Percentiles rank a stretch among this genome's conserved stretches.
phyloP scores from a whole-genome alignment of 2,329 filamentous ascomycete species.

The Chrysoporthe puriensis region DNA sequence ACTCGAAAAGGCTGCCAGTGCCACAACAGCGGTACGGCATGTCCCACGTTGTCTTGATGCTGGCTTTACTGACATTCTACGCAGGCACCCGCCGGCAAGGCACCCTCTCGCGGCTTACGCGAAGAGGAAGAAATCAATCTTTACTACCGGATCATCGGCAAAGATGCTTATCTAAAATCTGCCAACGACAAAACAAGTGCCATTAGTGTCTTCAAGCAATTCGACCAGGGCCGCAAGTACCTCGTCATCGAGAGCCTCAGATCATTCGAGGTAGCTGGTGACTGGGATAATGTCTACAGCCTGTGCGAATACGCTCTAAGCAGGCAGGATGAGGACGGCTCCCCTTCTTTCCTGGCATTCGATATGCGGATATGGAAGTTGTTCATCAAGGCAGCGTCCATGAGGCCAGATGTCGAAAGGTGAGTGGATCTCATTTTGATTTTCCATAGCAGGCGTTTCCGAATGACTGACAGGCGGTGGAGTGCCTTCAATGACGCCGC shows the following conservation, averaged over 20 bases:
- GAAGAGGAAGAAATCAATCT: constrained; percentile 56
- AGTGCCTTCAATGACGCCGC: constrained; percentile 38
- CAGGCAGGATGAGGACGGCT: constrained; percentile 41
- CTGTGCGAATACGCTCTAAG: constrained; percentile 50
- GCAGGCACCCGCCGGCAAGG: constrained; percentile 16
- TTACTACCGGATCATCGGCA: constrained; percentile 51
- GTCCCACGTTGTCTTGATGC: too few species aligned
- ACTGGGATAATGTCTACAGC: constrained; percentile 49
- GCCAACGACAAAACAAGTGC: constrained; percentile 32
- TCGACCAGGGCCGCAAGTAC: constrained; percentile 52
- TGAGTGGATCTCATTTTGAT: constrained; percentile 22
- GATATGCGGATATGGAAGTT: constrained; percentile 45
- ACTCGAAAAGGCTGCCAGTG: constrained; percentile 53
- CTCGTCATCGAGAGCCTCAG: constrained; percentile 47
- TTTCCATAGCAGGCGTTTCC: constrained; percentile 8
- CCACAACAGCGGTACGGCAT: constrained; percentile 46
- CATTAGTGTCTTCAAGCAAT: constrained; percentile 49
- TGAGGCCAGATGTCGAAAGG: constrained; percentile 34
- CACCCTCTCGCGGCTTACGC: constrained; percentile 41
- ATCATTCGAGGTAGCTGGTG: constrained; percentile 42
- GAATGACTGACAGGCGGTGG: background rate
- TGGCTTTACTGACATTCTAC: background rate
- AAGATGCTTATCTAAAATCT: constrained; percentile 47
- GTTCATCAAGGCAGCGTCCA: constrained; percentile 39
- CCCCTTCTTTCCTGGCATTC: constrained; percentile 48